Conservation (phyloP, 2,329 filamentous ascomycete genomes). For the Apiospora marii region DNA sequence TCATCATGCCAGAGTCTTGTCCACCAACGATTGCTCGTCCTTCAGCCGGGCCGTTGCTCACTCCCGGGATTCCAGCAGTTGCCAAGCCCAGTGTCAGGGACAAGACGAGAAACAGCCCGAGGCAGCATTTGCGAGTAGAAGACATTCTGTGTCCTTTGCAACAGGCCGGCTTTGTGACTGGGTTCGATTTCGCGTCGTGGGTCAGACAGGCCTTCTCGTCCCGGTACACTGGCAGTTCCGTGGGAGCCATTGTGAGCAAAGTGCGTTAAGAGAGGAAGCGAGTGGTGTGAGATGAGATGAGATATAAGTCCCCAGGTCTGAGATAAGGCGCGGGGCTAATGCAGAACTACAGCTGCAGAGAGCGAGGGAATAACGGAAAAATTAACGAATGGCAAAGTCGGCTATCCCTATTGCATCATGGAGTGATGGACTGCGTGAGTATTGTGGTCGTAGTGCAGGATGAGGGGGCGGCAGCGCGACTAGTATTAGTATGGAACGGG, state of each 20-base stretch:
- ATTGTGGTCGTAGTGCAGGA: constrained; percentile 18
- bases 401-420: constrained; percentile 10
- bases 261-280: not conserved
- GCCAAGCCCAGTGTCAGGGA: constrained; percentile 46
- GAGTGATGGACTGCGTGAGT: not conserved
- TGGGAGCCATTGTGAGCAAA: not conserved
- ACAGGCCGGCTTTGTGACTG: constrained; percentile 7
- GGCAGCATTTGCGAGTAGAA: constrained; percentile 45
- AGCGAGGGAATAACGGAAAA: not conserved
- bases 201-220: constrained; percentile 17
- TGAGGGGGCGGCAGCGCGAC: constrained; percentile 6
- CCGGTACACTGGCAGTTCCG: not conserved
- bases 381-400: constrained; percentile 9
- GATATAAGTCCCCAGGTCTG: no score
- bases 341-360: not conserved
- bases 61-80: constrained; percentile 38
- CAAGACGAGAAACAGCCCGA: constrained; percentile 42
- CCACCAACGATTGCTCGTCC: constrained; percentile 29
- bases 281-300: not conserved
- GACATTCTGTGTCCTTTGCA: constrained; percentile 44
- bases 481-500: constrained; percentile 21
- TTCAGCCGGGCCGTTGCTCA: constrained; percentile 31
- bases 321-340: not conserved
- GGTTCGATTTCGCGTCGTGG: not conserved
- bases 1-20: constrained; percentile 57